Conservation (phyloP, 164 flowering plant genomes). For the Platanus orientalis region DNA sequence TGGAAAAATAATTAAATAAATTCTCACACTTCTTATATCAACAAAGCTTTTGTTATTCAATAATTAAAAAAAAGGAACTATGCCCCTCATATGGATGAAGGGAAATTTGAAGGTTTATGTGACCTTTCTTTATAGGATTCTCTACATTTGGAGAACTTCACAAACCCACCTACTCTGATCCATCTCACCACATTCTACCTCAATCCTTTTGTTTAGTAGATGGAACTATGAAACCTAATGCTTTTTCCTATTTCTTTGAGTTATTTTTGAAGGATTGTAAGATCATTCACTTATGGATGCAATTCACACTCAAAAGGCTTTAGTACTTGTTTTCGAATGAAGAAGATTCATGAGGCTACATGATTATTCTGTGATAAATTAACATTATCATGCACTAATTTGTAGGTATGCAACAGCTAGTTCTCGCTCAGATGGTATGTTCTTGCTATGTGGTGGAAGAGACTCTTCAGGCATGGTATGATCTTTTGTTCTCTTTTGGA, state of each 20-base stretch:
- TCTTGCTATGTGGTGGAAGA: slow-evolving; percentile 98
- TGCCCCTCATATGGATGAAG: too few species aligned
- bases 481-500: not conserved
- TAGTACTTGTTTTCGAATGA: not conserved
- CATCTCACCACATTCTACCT: too few species aligned
- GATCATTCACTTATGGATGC: too few species aligned
- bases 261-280: not conserved
- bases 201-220: not conserved
- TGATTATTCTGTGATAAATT: not conserved
- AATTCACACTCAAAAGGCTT: too few species aligned
- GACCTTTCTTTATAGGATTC: too few species aligned
- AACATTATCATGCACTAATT: slow-evolving; percentile 9
- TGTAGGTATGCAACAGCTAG: slow-evolving; percentile 98
- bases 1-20: too few species aligned
- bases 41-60: too few species aligned
- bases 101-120: too few species aligned
- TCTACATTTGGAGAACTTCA: too few species aligned
- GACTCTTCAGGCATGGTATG: slow-evolving; percentile 79
- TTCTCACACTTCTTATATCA: too few species aligned
- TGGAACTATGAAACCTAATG: not conserved
- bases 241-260: not conserved
- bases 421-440: slow-evolving; percentile 98
- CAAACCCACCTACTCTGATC: too few species aligned
- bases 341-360: not conserved
- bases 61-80: too few species aligned